Percentiles rank a stretch among this genome's conserved stretches.
Conservation (phyloP, 2,329 filamentous ascomycete genomes). For the Trichoderma endophyticum region DNA sequence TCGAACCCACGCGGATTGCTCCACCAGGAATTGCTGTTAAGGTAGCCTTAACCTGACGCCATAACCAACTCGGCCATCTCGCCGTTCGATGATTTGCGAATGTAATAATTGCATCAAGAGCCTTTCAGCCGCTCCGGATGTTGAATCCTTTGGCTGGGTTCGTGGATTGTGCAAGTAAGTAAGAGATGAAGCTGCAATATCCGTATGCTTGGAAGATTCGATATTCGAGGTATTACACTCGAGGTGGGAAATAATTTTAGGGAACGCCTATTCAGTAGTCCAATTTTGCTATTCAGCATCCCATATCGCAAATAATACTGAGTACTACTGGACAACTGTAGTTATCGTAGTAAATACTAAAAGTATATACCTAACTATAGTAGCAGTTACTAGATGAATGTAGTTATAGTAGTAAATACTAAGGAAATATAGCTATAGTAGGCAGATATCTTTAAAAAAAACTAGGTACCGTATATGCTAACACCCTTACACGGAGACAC, state of each 20-base stretch:
- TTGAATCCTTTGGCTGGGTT: neutral
- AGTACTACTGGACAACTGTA: too few species aligned
- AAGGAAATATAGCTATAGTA: too few species aligned
- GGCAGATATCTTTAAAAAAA: too few species aligned
- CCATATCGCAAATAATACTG: too few species aligned
- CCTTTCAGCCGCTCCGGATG: too few species aligned
- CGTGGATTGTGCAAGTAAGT: neutral
- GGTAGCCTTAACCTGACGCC: constrained; percentile 22
- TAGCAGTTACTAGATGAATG: too few species aligned
- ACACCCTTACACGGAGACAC: neutral
- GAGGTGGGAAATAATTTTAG: neutral
- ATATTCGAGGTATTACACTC: neutral
- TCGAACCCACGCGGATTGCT: constrained; percentile 23
- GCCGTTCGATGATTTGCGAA: neutral
- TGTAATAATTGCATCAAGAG: neutral
- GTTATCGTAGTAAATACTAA: too few species aligned
- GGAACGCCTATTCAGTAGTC: too few species aligned
- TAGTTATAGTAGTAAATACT: too few species aligned
- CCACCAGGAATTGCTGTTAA: constrained; percentile 23
- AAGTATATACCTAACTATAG: too few species aligned
- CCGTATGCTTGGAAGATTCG: neutral
- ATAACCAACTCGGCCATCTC: constrained; percentile 22
- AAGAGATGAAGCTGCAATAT: neutral
- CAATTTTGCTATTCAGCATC: neutral
- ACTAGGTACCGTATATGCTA: neutral